A percentile compares a stretch with the other conserved stretches of the same genome.
Evolutionary conservation across 768 basidiomycete species (phyloP).

Genomic region (Auricularia heimuer): DNA sequence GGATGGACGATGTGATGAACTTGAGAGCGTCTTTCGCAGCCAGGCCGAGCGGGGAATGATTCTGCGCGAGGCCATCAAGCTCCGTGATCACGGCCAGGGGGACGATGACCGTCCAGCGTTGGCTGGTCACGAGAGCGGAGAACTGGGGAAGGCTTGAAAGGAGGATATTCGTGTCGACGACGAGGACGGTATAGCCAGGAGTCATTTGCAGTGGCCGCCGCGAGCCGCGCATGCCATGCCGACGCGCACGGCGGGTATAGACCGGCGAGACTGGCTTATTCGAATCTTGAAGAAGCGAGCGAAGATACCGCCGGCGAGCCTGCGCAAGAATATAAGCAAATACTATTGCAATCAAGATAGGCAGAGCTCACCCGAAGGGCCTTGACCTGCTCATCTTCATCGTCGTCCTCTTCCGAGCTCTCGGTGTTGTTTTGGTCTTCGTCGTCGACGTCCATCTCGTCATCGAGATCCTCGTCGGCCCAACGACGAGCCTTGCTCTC

Average conservation of each 20-base stretch:
- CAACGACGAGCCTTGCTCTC: conserved; percentile 61
- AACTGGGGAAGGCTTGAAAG: conserved; percentile 73
- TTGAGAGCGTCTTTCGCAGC: conserved; percentile 63
- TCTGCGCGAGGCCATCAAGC: conserved; percentile 79
- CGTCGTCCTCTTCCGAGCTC: conserved; percentile 43
- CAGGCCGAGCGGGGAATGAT: conserved; percentile 52
- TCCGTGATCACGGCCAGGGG: conserved; percentile 96
- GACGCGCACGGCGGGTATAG: conserved; percentile 15
- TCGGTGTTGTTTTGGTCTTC: conserved; percentile 38
- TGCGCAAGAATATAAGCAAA: too few species aligned
- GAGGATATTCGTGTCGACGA: conserved; percentile 92
- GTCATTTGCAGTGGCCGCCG: conserved; percentile 46
- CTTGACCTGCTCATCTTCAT: conserved; percentile 63
- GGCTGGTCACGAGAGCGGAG: conserved; percentile 63
- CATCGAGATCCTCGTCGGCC: conserved; percentile 32
- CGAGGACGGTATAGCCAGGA: conserved; percentile 81
- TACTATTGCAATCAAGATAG: too few species aligned
- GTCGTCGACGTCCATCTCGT: conserved; percentile 62
- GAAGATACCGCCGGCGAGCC: conserved; percentile 58
- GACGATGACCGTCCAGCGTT: conserved; percentile 79
- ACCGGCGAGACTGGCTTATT: conserved; percentile 24
- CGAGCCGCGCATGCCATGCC: conserved; percentile 21
- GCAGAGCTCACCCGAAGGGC: conserved; percentile 54
- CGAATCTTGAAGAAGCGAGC: conserved; percentile 47
- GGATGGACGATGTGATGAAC: conserved; percentile 69